Evolutionary conservation across 1,284 basidiomycete genomes (phyloP).

Genomic region (Austropuccinia psidii): DNA sequence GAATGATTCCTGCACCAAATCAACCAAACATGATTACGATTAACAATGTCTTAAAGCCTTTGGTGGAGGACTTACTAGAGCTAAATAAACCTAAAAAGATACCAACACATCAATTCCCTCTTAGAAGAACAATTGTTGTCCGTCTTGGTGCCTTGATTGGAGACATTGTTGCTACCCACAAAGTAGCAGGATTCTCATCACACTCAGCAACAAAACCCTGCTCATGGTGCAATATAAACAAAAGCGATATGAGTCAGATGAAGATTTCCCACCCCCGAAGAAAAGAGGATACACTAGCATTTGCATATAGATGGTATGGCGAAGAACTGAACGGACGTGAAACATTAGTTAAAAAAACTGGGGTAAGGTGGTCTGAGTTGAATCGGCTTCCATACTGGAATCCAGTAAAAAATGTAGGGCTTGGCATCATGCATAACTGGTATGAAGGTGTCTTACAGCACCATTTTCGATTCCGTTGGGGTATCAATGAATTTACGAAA

Average conservation of each 20-base stretch:
- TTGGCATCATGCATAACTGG: conserved; percentile 18
- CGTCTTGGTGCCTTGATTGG: neutral
- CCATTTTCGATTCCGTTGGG: neutral
- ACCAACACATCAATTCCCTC: neutral
- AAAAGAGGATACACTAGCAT: neutral
- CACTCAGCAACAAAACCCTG: neutral
- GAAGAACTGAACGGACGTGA: neutral
- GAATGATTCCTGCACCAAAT: conserved; percentile 4
- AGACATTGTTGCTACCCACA: conserved; percentile 21
- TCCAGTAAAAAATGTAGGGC: neutral
- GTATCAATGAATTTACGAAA: neutral
- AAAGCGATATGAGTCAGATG: neutral
- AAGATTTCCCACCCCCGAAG: neutral
- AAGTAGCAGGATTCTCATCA: conserved; percentile 12
- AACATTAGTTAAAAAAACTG: neutral
- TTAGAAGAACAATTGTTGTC: neutral
- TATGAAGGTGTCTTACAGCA: conserved; percentile 6
- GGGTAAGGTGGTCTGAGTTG: conserved; percentile 15
- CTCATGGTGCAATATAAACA: neutral
- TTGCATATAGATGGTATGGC: neutral
- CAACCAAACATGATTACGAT: neutral
- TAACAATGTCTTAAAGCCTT: neutral
- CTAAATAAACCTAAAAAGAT: neutral
- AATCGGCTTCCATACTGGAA: conserved; percentile 9
- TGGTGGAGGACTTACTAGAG: neutral